Base-by-base conservation (phyloP, 2,329 filamentous ascomycete species). In the Claviceps purpurea region DNA sequence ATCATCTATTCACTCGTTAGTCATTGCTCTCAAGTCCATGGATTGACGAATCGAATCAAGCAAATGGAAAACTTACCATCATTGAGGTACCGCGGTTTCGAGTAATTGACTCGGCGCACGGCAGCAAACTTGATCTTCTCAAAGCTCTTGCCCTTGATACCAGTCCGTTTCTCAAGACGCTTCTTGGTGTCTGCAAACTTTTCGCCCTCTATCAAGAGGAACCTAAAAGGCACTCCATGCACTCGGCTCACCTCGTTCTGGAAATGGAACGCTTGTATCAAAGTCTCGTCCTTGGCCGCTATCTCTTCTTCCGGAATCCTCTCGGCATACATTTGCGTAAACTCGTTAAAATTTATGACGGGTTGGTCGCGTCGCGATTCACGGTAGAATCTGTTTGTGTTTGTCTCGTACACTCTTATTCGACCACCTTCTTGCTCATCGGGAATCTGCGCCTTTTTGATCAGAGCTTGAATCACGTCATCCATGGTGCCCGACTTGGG, bases 41-140 rank as follows among this genome's bases (percentile, higher is more conserved):
- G 14, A 10, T 11, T 11, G 18, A 41, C 18, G 4, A 41, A 8
- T n/a, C 8, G 4, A 11, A 41, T n/a, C 39, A 42, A 14, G n/a
- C 3, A 20, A 1, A 11, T 40, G 22, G 24, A 16, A 65, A 14
- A 66, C 83, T 75, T 72, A 95, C 91, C 89, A 70, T 97, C 93
- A 59, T 85, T 82, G 47, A 98, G 73, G 70, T 94, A 94, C 54
- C 81, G 78, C 26, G 89, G 85, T 63, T 85, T 89, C 41, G 85
- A 82, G 68, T 87, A 94, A 43, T 74, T 73, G 50, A 81, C 76
- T 65, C 86, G 76, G 65, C 82, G 75, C 50, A 96, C 78, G 37
- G 95, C 70, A 6, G 89, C 87, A 73, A 98, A 96, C 69, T 94
- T 96, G 68, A 98, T 93, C 75, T 97, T 97, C 68, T 98, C 91